Evolutionary conservation across 345 rosid species (phyloP).

Genomic region (Linum usitatissimum): DNA sequence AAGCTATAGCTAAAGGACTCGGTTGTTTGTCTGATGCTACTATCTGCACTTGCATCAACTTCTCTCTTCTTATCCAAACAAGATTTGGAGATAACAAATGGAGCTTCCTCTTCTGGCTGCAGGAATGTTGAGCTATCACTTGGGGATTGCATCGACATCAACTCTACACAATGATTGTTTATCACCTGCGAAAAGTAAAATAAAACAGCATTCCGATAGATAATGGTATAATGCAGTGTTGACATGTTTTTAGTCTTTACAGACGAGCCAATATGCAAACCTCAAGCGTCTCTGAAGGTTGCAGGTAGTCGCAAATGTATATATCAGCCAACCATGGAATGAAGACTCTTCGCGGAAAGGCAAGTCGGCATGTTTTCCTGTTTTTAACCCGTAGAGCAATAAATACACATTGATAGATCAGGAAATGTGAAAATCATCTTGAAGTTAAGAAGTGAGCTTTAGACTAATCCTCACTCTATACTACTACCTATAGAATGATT

Average conservation of each 20-base stretch:
- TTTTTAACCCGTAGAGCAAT: conserved; percentile 14
- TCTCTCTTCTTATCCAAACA: conserved; percentile 22
- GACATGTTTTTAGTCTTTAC: neutral
- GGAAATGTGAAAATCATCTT: no score
- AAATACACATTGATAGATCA: conserved; percentile 1
- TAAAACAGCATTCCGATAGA: neutral
- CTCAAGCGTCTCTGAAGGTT: conserved; percentile 66
- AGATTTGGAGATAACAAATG: conserved; percentile 30
- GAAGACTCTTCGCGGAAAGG: conserved; percentile 74
- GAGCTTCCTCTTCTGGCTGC: conserved; percentile 52
- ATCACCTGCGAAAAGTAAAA: conserved; percentile 33
- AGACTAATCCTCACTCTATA: neutral
- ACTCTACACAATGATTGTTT: conserved; percentile 72
- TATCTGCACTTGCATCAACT: neutral
- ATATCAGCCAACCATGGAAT: conserved; percentile 63
- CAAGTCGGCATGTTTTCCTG: conserved; percentile 52
- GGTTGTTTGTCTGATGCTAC: neutral
- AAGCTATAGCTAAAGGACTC: neutral
- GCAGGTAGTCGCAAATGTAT: conserved; percentile 67
- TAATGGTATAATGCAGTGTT: no score
- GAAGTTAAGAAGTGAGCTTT: neutral
- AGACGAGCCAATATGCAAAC: conserved; percentile 25
- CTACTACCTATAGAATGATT: neutral
- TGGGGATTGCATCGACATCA: conserved; percentile 63
- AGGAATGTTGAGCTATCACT: conserved; percentile 35